phyloP scores from a whole-genome alignment of 305 asterid genomes.

The Plantago lanceolata region DNA sequence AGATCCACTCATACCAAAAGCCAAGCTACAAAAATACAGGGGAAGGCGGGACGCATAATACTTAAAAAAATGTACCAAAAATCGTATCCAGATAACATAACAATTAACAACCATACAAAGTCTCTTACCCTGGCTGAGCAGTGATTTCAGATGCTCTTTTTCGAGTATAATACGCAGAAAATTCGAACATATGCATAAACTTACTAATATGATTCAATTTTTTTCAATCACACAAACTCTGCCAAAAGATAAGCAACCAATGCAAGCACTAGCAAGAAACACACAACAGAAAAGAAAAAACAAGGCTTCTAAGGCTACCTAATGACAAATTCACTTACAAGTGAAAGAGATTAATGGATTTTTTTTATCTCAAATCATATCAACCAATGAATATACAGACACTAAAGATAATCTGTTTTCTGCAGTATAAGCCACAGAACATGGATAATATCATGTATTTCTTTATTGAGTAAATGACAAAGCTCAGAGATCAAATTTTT shows the following conservation, averaged over 20 bases:
- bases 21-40: too few relatives aligned
- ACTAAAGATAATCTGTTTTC: not conserved
- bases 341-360: not conserved
- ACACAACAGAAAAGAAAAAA: too few relatives aligned
- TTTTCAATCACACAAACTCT: not conserved
- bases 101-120: too few relatives aligned
- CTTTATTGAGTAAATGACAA: conserved; percentile 11
- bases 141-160: not conserved
- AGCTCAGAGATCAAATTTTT: conserved; percentile 15
- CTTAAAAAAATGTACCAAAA: too few relatives aligned
- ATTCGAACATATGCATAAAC: not conserved
- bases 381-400: not conserved
- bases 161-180: not conserved
- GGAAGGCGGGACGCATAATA: too few relatives aligned
- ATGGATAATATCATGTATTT: not conserved
- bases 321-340: not conserved
- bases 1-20: not conserved
- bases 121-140: too few relatives aligned
- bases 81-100: too few relatives aligned
- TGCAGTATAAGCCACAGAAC: conserved; percentile 10
- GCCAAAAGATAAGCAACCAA: not conserved
- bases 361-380: not conserved
- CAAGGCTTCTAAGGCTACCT: not conserved
- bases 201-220: not conserved
- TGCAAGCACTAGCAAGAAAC: not conserved